Conservation (phyloP, 495 filamentous ascomycete genomes). For the Diplogelasinospora grovesii region DNA sequence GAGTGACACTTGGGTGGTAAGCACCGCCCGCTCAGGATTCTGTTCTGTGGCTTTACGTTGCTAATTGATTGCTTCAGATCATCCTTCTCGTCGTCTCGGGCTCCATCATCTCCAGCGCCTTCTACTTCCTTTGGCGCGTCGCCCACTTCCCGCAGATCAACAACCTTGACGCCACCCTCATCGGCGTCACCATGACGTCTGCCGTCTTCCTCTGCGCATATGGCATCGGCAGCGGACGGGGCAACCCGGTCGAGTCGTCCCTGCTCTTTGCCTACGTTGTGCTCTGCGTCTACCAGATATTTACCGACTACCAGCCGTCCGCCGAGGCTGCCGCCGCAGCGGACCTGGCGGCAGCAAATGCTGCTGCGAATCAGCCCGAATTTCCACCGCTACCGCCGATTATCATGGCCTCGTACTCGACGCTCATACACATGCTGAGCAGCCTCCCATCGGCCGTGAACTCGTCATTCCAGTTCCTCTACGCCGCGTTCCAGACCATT, state of each 20-base stretch:
- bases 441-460: slow-evolving; percentile 76
- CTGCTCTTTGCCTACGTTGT: slow-evolving; percentile 95
- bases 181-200: slow-evolving; percentile 85
- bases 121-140: slow-evolving; percentile 96
- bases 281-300: slow-evolving; percentile 97
- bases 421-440: slow-evolving; percentile 75
- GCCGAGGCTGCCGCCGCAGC: slow-evolving; percentile 49
- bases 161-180: slow-evolving; percentile 89
- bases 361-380: slow-evolving; percentile 55
- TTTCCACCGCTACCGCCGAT: slow-evolving; percentile 93
- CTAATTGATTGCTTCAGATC: slow-evolving; percentile 51
- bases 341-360: slow-evolving; percentile 33
- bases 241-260: slow-evolving; percentile 93
- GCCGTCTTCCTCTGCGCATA: slow-evolving; percentile 87
- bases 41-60: neutral
- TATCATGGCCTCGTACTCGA: slow-evolving; percentile 98
- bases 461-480: slow-evolving; percentile 77
- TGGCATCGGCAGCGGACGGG: slow-evolving; percentile 89
- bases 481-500: slow-evolving; percentile 84
- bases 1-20: slow-evolving; percentile 95
- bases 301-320: slow-evolving; percentile 91
- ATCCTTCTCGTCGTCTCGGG: slow-evolving; percentile 78
- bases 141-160: slow-evolving; percentile 86
- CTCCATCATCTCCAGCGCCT: slow-evolving; percentile 82
- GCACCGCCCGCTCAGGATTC: slow-evolving; percentile 26